These are phyloP conservation scores for Mycena chlorophos DNA, from an alignment of 768 basidiomycete genomes.

Conservation along the genomic window DNA sequence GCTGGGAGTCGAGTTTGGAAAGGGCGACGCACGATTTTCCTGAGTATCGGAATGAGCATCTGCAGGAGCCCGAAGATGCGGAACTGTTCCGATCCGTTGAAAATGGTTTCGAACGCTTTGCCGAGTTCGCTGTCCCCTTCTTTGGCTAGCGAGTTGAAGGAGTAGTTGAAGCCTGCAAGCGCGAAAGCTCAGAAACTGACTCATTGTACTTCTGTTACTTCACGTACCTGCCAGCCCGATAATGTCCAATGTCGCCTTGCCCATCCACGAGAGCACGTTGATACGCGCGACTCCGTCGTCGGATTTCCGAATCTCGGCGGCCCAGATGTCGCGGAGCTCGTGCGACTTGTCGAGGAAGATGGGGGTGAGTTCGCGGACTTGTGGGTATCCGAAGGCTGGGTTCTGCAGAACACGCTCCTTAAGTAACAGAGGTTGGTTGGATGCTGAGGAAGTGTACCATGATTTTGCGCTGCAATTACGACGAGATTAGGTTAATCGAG, in stretches of 20 bases:
- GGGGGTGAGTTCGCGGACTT: conserved; percentile 43
- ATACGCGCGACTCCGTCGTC: conserved; percentile 25
- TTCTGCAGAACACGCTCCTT: conserved; percentile 29
- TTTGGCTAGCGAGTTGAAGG: conserved; percentile 19
- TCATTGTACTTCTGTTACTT: conserved; percentile 34
- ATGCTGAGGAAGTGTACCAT: conserved; percentile 20
- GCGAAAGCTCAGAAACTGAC: conserved; percentile 8
- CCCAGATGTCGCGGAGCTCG: conserved; percentile 38
- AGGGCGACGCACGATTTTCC: conserved; percentile 31
- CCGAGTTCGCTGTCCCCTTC: conserved; percentile 42
- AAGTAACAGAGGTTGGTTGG: not conserved
- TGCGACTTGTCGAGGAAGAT: conserved; percentile 42
- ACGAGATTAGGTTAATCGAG: not conserved
- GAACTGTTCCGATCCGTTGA: conserved; percentile 38
- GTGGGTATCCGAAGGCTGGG: conserved; percentile 48
- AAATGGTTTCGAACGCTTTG: conserved; percentile 45
- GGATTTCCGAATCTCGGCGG: conserved; percentile 23
- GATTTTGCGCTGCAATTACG: conserved; percentile 24
- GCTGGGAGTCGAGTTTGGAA: no score
- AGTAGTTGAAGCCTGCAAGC: conserved; percentile 22
- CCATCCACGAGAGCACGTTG: conserved; percentile 53
- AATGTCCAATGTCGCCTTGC: conserved; percentile 56
- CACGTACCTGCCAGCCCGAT: conserved; percentile 56
- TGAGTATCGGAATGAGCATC: conserved; percentile 31
- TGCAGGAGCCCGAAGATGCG: conserved; percentile 28